Conservation (phyloP, 139 green algal species). For the Chlorella vulgaris region DNA sequence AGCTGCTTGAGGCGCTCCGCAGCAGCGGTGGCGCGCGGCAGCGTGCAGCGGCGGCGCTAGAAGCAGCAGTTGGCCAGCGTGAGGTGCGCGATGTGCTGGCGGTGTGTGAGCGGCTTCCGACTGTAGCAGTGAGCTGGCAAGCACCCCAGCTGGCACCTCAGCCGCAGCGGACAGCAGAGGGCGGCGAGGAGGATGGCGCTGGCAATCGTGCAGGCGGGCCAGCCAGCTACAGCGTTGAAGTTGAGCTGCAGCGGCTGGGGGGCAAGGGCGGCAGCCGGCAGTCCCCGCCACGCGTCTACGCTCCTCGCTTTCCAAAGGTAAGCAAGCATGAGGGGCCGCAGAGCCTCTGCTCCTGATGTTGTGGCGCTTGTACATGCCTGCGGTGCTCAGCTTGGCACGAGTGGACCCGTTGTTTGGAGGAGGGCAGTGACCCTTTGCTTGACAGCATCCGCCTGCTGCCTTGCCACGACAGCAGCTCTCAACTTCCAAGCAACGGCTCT, state of each 20-base stretch:
- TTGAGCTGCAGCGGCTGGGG: conserved; percentile 42
- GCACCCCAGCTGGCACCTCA: neutral
- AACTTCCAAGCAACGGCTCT: too few relatives aligned
- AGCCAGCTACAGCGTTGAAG: conserved; percentile 22
- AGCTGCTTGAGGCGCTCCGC: conserved; percentile 59
- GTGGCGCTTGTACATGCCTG: too few relatives aligned
- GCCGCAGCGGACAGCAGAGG: conserved; percentile 7
- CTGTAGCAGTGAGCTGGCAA: conserved; percentile 44
- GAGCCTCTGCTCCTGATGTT: neutral
- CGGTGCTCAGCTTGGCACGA: too few relatives aligned
- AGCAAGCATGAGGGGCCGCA: neutral
- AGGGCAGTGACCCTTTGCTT: too few relatives aligned
- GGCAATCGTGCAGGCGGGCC: neutral
- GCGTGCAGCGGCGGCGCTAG: neutral
- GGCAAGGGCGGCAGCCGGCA: conserved; percentile 22
- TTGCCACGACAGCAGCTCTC: too few relatives aligned
- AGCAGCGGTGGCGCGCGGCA: neutral
- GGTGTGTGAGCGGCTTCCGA: conserved; percentile 61
- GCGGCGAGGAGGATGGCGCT: neutral
- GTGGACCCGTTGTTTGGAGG: too few relatives aligned
- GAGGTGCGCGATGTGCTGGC: conserved; percentile 31
- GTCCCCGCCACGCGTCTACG: conserved; percentile 62
- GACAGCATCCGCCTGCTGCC: neutral
- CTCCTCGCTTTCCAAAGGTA: conserved; percentile 85
- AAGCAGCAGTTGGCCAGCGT: conserved; percentile 29